Conservation (phyloP, 1,284 basidiomycete genomes). For the Exobasidium rhododendri region DNA sequence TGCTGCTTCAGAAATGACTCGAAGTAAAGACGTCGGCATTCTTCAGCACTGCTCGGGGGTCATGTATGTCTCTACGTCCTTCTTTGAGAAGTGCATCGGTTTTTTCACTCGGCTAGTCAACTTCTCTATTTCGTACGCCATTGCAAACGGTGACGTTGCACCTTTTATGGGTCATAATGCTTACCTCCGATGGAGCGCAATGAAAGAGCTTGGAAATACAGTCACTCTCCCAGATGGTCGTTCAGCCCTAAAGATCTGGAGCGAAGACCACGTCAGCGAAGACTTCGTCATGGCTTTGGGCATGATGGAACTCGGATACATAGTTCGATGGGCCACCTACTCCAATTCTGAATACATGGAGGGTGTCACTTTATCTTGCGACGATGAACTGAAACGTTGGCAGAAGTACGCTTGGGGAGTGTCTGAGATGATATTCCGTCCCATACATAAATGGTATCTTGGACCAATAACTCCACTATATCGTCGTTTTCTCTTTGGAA, state of each 20-base stretch:
- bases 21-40: slow-evolving; percentile 73
- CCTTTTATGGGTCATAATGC: slow-evolving; percentile 86
- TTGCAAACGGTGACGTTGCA: slow-evolving; percentile 52
- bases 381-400: slow-evolving; percentile 78
- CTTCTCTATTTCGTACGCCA: slow-evolving; percentile 57
- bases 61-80: slow-evolving; percentile 79
- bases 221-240: slow-evolving; percentile 65
- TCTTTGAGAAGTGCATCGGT: slow-evolving; percentile 80
- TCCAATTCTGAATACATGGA: slow-evolving; percentile 76
- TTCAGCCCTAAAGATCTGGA: slow-evolving; percentile 67
- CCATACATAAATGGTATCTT: slow-evolving; percentile 66
- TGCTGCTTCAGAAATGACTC: slow-evolving; percentile 74
- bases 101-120: slow-evolving; percentile 61
- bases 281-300: slow-evolving; percentile 73
- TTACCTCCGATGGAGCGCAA: slow-evolving; percentile 76
- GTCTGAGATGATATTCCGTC: slow-evolving; percentile 54
- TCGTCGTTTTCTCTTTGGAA: slow-evolving; percentile 4
- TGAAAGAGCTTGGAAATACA: slow-evolving; percentile 73
- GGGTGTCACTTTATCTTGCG: slow-evolving; percentile 71
- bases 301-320: slow-evolving; percentile 60
- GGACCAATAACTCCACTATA: slow-evolving; percentile 69
- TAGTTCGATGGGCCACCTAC: slow-evolving; percentile 79
- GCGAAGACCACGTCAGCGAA: slow-evolving; percentile 73
- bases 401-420: slow-evolving; percentile 77
- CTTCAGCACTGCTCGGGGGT: slow-evolving; percentile 79